Evolutionary conservation across 768 basidiomycete species (phyloP), one percentile per base, ranked within the genome.

Genomic region (Amanita thiersii): DNA sequence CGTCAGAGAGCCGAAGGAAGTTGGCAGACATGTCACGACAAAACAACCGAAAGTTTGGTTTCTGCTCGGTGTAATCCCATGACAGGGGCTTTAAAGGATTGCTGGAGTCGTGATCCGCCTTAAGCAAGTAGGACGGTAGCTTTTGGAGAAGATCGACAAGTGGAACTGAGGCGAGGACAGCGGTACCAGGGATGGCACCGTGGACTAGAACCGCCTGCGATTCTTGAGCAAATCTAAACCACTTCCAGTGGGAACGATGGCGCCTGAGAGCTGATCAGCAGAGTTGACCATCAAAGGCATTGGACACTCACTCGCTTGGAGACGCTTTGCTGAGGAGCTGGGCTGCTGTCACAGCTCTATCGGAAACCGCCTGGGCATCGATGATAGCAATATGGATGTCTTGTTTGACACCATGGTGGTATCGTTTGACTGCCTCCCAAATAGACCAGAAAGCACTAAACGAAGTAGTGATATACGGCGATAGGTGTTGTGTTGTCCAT

Each of bases 361-460:
- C 71, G 10, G 68, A 59, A 21, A 88, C 59, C 39, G 75, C 71
- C 35, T 61, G 62, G 2, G 81, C 75, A 62, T 87, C 84, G 52
- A 88, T 86, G 43, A 88, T 65, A 10, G 86, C 85, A 47, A 88
- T 85, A 56, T 87, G 73, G 20, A 88, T 63, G 43, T 83, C 77
- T 47, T 85, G 81, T 57, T 88, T 87, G 40, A 86, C 61, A 28
- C 77, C 78, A 26, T 68, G 61, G 50, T 79, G 75, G 53, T 83
- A 85, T n/a, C 86, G 75, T 43, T 81, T 67, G 15, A 81, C 69
- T 3, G 84, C 86, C 55, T 88, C 86, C 83, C 83, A 88, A 26
- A 87, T 68, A 5, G 83, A 77, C 86, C 86, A 88, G 26, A 72
- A 73, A 49, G 87, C 83, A 62, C 81, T 86, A 56, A 87, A 86